Percentiles rank a stretch among this genome's conserved stretches.
Evolutionary conservation across 2,329 filamentous ascomycete species (phyloP).

Genomic region (Biscogniauxia marginata): DNA sequence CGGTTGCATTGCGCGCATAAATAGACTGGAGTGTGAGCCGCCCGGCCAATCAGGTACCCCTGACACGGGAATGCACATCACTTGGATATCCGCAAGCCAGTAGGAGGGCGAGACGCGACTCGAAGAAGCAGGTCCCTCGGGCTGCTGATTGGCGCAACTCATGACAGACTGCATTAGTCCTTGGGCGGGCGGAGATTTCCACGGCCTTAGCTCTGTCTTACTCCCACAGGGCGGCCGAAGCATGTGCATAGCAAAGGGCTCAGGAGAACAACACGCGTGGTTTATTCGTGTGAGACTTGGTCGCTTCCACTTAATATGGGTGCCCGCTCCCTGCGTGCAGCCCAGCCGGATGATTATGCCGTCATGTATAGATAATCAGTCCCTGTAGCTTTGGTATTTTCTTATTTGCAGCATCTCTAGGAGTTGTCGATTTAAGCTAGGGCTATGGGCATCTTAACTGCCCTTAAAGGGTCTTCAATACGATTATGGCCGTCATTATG

Average conservation of each 20-base stretch:
- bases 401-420: neutral
- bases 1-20: neutral
- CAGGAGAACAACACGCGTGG: neutral
- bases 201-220: neutral
- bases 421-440: neutral
- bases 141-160: neutral
- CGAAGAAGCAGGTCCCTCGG: neutral
- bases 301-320: neutral
- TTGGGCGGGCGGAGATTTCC: too few species aligned
- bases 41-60: neutral
- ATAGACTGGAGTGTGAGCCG: neutral
- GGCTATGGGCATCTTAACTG: neutral
- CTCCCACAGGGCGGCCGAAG: too few species aligned
- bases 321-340: neutral
- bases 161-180: neutral
- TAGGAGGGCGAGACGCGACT: too few species aligned
- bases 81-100: too few species aligned
- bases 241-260: too few species aligned
- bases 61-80: too few species aligned
- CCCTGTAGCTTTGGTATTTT: neutral
- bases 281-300: neutral
- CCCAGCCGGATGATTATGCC: too few species aligned
- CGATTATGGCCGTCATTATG: neutral
- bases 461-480: neutral
- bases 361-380: neutral